phyloP scores from a whole-genome alignment of 257 asterid species.

The Ophiorrhiza pumila region DNA sequence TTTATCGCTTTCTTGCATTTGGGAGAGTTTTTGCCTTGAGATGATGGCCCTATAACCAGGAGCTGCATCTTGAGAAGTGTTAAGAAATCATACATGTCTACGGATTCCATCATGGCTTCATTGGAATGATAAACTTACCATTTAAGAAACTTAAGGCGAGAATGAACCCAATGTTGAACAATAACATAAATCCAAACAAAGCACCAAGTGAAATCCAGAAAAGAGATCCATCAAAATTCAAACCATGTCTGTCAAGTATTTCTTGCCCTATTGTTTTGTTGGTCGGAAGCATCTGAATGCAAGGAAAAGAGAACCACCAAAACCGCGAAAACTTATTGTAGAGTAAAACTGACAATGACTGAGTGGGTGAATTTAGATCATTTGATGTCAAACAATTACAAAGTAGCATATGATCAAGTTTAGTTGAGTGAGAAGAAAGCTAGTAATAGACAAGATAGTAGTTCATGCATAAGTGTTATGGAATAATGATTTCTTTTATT shows the following conservation, averaged over 20 bases:
- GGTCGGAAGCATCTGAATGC: slow-evolving; percentile 24
- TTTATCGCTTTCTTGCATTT: slow-evolving; percentile 33
- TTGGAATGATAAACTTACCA: slow-evolving; percentile 33
- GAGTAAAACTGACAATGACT: too few relatives aligned
- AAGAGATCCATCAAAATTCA: slow-evolving; percentile 36
- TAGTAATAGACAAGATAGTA: too few relatives aligned
- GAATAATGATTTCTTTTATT: too few relatives aligned
- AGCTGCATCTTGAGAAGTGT: slow-evolving; percentile 15
- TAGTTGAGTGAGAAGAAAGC: too few relatives aligned
- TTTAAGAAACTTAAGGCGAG: slow-evolving; percentile 49
- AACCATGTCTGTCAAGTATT: slow-evolving; percentile 49
- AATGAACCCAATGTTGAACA: slow-evolving; percentile 46
- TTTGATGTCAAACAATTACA: too few relatives aligned
- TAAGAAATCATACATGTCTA: background rate
- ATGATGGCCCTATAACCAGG: too few relatives aligned
- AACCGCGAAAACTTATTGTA: too few relatives aligned
- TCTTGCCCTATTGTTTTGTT: slow-evolving; percentile 46
- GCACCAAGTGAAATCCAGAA: slow-evolving; percentile 59
- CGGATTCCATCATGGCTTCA: slow-evolving; percentile 7
- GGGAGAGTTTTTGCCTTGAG: slow-evolving; percentile 44
- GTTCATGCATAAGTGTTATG: too few relatives aligned
- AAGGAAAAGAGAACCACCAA: too few relatives aligned
- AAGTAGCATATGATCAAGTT: too few relatives aligned
- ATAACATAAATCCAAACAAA: slow-evolving; percentile 42
- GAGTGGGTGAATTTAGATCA: too few relatives aligned